These are phyloP conservation scores for Chrysoporthe deuterocubensis DNA, from an alignment of 2,329 filamentous ascomycete species.

Conservation along the genomic window DNA sequence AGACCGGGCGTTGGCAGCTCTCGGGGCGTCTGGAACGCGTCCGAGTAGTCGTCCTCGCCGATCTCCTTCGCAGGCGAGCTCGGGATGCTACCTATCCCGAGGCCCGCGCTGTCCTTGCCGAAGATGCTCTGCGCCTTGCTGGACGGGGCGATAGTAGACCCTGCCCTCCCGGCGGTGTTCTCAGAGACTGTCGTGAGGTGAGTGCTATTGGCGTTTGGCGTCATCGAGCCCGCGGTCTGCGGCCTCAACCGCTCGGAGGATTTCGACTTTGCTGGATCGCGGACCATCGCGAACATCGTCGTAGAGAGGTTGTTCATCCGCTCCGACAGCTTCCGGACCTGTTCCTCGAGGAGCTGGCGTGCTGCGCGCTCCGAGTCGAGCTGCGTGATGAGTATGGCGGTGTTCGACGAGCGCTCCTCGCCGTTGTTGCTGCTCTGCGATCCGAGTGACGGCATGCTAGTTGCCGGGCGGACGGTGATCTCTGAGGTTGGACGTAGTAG, in stretches of 20 bases:
- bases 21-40: constrained; percentile 56
- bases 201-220: constrained; percentile 29
- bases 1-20: constrained; percentile 46
- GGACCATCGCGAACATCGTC: constrained; percentile 44
- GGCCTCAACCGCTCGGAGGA: constrained; percentile 35
- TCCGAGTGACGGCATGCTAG: constrained; percentile 49
- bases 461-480: constrained; percentile 52
- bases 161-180: constrained; percentile 11
- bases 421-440: constrained; percentile 35
- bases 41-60: constrained; percentile 42
- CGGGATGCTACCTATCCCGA: constrained; percentile 18
- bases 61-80: constrained; percentile 36
- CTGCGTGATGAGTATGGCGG: constrained; percentile 54
- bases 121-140: constrained; percentile 36
- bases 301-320: constrained; percentile 52
- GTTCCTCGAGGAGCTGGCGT: constrained; percentile 57
- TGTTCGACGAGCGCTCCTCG: constrained; percentile 47
- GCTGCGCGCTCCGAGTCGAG: constrained; percentile 61
- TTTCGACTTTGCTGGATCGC: constrained; percentile 41
- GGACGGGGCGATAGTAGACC: constrained; percentile 24
- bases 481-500: constrained; percentile 46
- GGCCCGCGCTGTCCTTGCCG: constrained; percentile 42
- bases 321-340: constrained; percentile 58
- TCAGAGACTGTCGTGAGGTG: constrained; percentile 23
- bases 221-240: constrained; percentile 27